phyloP scores from a whole-genome alignment of 148 eudicot species.

The Beta vulgaris region DNA sequence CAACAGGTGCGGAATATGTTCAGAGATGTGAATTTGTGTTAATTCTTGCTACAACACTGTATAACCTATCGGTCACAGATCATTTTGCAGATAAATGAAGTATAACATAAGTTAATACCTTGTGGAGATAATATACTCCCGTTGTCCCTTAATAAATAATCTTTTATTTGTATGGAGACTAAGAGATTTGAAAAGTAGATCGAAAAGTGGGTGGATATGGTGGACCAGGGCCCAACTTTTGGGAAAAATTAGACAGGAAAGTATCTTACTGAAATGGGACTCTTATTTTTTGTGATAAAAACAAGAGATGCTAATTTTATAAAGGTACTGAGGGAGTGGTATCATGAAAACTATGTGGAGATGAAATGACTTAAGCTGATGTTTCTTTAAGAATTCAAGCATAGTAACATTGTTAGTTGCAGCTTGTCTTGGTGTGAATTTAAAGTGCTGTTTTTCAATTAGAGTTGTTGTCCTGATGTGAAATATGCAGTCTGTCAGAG shows the following conservation, averaged over 20 bases:
- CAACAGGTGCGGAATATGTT: constrained; percentile 63
- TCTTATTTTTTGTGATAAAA: too few relatives aligned
- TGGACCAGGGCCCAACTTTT: too few relatives aligned
- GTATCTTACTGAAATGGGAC: too few relatives aligned
- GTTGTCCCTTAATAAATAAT: too few relatives aligned
- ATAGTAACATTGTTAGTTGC: not conserved
- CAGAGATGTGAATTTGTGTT: not conserved
- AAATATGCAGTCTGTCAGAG: not conserved
- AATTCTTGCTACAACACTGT: not conserved
- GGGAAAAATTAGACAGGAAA: too few relatives aligned
- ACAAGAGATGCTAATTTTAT: too few relatives aligned
- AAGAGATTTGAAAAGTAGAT: too few relatives aligned
- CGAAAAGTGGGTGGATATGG: too few relatives aligned
- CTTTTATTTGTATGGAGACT: too few relatives aligned
- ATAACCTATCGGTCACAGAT: not conserved
- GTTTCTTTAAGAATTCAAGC: not conserved
- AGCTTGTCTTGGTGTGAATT: not conserved
- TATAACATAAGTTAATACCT: not conserved
- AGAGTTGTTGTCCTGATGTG: not conserved
- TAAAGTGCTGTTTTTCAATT: not conserved
- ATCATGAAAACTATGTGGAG: not conserved
- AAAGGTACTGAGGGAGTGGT: too few relatives aligned
- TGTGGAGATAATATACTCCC: not conserved
- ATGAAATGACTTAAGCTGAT: not conserved
- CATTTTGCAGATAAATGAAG: not conserved